phyloP scores from a whole-genome alignment of 192 early-diverging fungal species.

The Linnemannia exigua region DNA sequence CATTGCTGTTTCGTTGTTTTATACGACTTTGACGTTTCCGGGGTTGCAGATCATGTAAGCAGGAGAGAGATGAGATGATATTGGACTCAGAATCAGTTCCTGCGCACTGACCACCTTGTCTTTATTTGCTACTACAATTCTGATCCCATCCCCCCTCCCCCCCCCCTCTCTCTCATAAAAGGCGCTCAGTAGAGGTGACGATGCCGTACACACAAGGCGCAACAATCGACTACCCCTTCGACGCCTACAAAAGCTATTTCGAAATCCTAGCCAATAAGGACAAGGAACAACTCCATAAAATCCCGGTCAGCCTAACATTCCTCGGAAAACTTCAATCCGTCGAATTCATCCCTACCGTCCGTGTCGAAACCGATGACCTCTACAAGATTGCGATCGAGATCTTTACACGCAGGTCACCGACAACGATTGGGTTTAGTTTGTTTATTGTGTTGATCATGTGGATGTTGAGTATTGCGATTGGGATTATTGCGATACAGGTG shows the following conservation, averaged over 20 bases:
- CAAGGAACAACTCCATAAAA: slow-evolving; percentile 53
- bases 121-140: neutral
- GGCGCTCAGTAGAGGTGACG: slow-evolving; percentile 53
- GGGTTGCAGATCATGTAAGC: slow-evolving; percentile 49
- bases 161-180: too few species aligned
- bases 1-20: slow-evolving; percentile 38
- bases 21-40: slow-evolving; percentile 49
- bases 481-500: slow-evolving; percentile 62
- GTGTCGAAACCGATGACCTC: slow-evolving; percentile 15
- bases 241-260: slow-evolving; percentile 63
- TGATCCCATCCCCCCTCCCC: too few species aligned
- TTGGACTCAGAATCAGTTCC: neutral
- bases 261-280: slow-evolving; percentile 57
- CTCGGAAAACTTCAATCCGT: slow-evolving; percentile 60
- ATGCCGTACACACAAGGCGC: slow-evolving; percentile 55
- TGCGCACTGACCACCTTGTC: neutral
- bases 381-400: slow-evolving; percentile 60
- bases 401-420: slow-evolving; percentile 58
- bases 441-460: slow-evolving; percentile 68
- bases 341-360: slow-evolving; percentile 57
- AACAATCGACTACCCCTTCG: slow-evolving; percentile 64
- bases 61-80: neutral
- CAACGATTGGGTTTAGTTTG: slow-evolving; percentile 62
- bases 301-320: slow-evolving; percentile 59
- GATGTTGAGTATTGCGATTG: slow-evolving; percentile 59